Evolutionary conservation across 306 rosid genomes (phyloP), one percentile per base, ranked within the genome.

Genomic region (Rosa persica): DNA sequence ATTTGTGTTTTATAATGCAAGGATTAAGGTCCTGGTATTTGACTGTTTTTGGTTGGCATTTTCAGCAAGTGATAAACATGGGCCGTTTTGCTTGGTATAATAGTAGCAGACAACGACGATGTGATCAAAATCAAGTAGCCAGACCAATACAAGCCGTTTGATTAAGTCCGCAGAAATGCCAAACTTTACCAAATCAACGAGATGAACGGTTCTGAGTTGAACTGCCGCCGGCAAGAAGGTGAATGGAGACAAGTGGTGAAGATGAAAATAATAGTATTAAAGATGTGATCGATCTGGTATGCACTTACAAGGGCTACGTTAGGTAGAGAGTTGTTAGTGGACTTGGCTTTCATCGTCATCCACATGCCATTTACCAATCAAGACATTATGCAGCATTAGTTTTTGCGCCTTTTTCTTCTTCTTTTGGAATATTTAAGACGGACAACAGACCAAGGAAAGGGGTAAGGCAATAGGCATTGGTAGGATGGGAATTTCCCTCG

Each of bases 241-340:
- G 71, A 39, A 36, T 17, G 70, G 46, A 64, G 12, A 64, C 69
- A 64, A 25, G 16, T 60, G 17, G 36, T 4, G 36, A 6, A 30
- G 42, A 15, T 4, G 38, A 19, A 25, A 30, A 38, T 5, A 66
- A 6, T 17, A 66, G 47, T 66, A 38, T 19, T 38, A 23, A 71
- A 38, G 83, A 66, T 78, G 78, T 79, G 85, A 82, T 73, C 58
- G 85, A 84, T 73, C 61, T 78, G 87, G 82, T 73, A 67, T 6
- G 84, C 89, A 79, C 80, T 73, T 75, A 54, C 40, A 76, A 40
- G 62, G 44, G 52, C 16, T 57, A 47, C 39, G 62, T 49, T 55
- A 4, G 77, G 79, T 78, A 12, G 46, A 22, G 77, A 76, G 88
- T 87, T 87, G 92, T 75, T 86, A 62, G 86, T 60, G 76, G 89